These are phyloP conservation scores for Fagopyrum homotropicum DNA, from an alignment of 148 eudicot species.

Conservation along the genomic window DNA sequence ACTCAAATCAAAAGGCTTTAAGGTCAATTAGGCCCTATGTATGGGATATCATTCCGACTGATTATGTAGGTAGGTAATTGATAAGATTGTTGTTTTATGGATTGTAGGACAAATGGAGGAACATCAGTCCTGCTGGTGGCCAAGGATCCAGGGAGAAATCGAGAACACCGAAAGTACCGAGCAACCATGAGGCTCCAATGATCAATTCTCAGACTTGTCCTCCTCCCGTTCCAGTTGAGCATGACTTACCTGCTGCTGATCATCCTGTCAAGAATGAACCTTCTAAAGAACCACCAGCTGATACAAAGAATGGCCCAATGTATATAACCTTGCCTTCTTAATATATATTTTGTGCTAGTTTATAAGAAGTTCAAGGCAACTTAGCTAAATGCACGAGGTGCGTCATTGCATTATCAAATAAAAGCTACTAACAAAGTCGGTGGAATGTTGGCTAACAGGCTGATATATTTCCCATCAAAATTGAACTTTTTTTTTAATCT, in stretches of 20 bases:
- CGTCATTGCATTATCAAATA: too few species aligned
- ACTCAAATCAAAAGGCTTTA: too few species aligned
- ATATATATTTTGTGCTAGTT: too few species aligned
- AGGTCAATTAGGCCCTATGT: too few species aligned
- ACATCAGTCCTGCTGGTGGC: slow-evolving; percentile 56
- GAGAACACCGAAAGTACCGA: slow-evolving; percentile 20
- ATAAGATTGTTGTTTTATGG: neutral
- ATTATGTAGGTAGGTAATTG: too few species aligned
- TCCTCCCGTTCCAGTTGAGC: slow-evolving; percentile 25
- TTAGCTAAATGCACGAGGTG: too few species aligned
- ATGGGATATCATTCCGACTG: too few species aligned
- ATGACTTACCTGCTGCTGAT: slow-evolving; percentile 28
- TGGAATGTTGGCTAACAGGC: too few species aligned
- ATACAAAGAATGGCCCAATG: slow-evolving; percentile 57
- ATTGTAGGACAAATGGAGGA: slow-evolving; percentile 88
- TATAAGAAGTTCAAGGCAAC: too few species aligned
- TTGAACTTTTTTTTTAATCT: neutral
- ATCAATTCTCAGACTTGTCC: slow-evolving; percentile 7
- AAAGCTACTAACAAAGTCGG: too few species aligned
- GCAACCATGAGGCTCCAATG: slow-evolving; percentile 29
- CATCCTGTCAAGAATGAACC: slow-evolving; percentile 39
- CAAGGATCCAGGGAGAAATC: slow-evolving; percentile 30
- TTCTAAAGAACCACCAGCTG: slow-evolving; percentile 22
- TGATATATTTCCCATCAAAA: neutral
- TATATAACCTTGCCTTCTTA: slow-evolving; percentile 10